These are phyloP conservation scores for Beauveria pseudobassiana DNA, from an alignment of 2,329 filamentous ascomycete genomes.

Conservation along the genomic window DNA sequence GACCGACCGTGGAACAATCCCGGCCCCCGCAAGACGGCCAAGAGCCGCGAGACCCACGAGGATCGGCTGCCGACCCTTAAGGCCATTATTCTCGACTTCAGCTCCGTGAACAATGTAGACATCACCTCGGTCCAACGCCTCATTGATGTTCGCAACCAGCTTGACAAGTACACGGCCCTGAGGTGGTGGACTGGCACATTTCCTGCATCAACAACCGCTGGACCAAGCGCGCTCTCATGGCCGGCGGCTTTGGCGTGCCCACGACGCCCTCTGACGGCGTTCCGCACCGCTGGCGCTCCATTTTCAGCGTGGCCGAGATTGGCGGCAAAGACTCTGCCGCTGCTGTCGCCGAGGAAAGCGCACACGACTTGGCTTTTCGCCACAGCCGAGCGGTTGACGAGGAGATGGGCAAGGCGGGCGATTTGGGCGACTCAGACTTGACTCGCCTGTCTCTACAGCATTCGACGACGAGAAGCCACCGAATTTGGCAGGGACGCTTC, in stretches of 20 bases:
- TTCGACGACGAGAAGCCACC: conserved; percentile 28
- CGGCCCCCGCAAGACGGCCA: conserved; percentile 50
- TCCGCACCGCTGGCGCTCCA: conserved; percentile 77
- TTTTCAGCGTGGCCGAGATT: conserved; percentile 87
- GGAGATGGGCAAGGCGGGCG: conserved; percentile 27
- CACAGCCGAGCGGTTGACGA: conserved; percentile 21
- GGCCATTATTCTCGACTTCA: conserved; percentile 91
- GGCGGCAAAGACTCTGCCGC: conserved; percentile 65
- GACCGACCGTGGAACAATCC: conserved; percentile 96
- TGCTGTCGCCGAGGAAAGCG: conserved; percentile 55
- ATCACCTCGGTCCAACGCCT: conserved; percentile 87
- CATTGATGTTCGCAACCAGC: conserved; percentile 90
- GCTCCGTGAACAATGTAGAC: conserved; percentile 87
- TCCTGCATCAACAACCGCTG: conserved; percentile 90
- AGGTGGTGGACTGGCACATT: conserved; percentile 89
- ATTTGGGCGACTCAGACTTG: conserved; percentile 23
- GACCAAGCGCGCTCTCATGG: conserved; percentile 84
- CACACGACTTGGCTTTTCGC: conserved; percentile 38
- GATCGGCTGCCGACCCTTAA: conserved; percentile 61
- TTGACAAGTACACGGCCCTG: conserved; percentile 74
- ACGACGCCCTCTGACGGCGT: conserved; percentile 36
- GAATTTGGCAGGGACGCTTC: conserved; percentile 13
- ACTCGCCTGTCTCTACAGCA: conserved; percentile 19
- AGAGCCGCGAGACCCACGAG: conserved; percentile 22
- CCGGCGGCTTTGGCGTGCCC: conserved; percentile 84